Evolutionary conservation across 1,284 basidiomycete genomes (phyloP), one percentile per base, ranked within the genome.

Genomic region (Rhodofomes roseus): DNA sequence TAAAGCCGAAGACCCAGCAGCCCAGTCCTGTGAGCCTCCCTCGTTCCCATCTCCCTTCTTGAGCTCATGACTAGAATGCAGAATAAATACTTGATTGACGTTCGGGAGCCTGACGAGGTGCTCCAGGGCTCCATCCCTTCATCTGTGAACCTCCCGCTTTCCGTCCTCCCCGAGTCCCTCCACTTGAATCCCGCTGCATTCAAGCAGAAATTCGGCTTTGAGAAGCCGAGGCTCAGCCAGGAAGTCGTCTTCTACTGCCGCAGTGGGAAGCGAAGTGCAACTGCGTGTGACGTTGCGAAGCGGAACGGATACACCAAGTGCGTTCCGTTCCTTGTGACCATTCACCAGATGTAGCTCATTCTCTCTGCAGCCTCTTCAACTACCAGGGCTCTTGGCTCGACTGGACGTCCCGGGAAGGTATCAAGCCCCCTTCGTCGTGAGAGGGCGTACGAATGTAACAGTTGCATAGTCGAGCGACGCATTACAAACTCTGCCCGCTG

Each of bases 71-170:
- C 9, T 36, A 14, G 57, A 50, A 11, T 59, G 41, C 65, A 96
- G 93, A 79, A 92, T 63, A 79, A 87, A n/a, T 92, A 90, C 70
- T 68, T 96, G 56, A 86, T 96, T 60, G 94, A 99, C 73, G 96
- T 99, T 7, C 89, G 97, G 34, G 97, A 99, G 74, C 91, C 90
- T 3, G 87, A 94, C 65, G 97, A 99, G 74, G 93, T 96, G 37
- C 83, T 90, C 2, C 92, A 96, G 73, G 96, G 97, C 29, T 92
- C 92, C 70, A 98, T 99, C 68, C 97, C 97, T 3, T 95, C 93
- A 12, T 85, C 96, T 5, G 95, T 99, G 68, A 96, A 96, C 73
- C 77, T 99, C 14, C 96, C 97, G 6, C 84, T 99, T 23, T 92
- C 92, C 4, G 81, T 83, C 22, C 83, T 99, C 56, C 77, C 86